phyloP scores from a whole-genome alignment of 768 basidiomycete genomes.

The Tylopilus subfusipes region DNA sequence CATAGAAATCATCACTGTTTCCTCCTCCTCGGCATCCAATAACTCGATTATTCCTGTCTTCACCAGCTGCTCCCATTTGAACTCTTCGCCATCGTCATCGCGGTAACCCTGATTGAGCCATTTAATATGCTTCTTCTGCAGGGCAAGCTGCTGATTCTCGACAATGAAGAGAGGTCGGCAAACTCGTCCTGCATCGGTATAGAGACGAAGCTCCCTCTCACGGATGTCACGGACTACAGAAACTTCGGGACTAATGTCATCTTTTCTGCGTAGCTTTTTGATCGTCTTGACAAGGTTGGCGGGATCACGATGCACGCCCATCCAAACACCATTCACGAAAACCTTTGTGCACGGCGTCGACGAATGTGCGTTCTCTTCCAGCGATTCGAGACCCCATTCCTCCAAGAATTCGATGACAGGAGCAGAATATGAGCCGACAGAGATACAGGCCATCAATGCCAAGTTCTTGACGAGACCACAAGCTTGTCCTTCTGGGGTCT shows the following conservation, averaged over 20 bases:
- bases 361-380: conserved; percentile 91
- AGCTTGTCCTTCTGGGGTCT: conserved; percentile 99
- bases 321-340: conserved; percentile 99
- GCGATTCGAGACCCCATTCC: conserved; percentile 94
- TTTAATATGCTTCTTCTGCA: conserved; percentile 82
- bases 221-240: conserved; percentile 97
- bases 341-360: conserved; percentile 88
- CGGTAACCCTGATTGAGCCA: conserved; percentile 59
- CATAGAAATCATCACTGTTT: conserved; percentile 99
- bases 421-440: conserved; percentile 92
- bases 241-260: conserved; percentile 94
- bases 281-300: conserved; percentile 90
- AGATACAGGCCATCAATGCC: conserved; percentile 96
- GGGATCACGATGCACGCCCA: conserved; percentile 96
- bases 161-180: conserved; percentile 98
- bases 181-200: conserved; percentile 95
- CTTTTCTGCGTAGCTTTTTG: conserved; percentile 87
- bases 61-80: conserved; percentile 82
- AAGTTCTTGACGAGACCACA: conserved; percentile 99
- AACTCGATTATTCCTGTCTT: conserved; percentile 89
- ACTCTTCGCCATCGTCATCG: conserved; percentile 57
- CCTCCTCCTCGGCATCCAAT: conserved; percentile 97
- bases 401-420: conserved; percentile 98
- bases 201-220: conserved; percentile 89
- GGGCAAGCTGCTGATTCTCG: conserved; percentile 77